Evolutionary conservation across 768 basidiomycete genomes (phyloP), one percentile per base, ranked within the genome.

Genomic region (Lactifluus hygrophoroides): DNA sequence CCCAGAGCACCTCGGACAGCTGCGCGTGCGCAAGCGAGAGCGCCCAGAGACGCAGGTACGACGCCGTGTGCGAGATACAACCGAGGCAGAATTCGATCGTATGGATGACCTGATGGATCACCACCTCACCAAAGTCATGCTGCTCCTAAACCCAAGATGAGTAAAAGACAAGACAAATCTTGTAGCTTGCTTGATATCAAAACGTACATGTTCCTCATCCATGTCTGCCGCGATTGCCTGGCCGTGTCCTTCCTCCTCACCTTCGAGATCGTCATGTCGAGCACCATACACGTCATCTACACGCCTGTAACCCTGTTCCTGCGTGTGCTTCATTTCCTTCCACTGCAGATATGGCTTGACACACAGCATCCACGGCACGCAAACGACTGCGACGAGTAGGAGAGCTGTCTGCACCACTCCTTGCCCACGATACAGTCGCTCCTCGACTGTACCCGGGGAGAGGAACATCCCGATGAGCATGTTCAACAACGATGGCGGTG

Each of bases 21-120:
- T 98, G 96, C 19, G 96, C 93, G 74, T 99, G 96, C 11, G 96
- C 96, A 51, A 99, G 81, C 25, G 96, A 99, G 7, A 99, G 81
- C 19, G 96, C 96, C 95, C 95, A 98, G 38, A 99, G 78, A 69
- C 95, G 88, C 48, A 93, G 81, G 72, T 90, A 91, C 16, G 89
- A 92, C 13, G 91, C 91, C 1, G 95, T 98, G 72, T 97, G 95
- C 63, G 95, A 98, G 67, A 97, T 97, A 72, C 95, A 97, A 7
- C 95, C 96, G 34, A 99, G 83, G 70, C 96, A 99, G 74, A 98
- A 99, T 75, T 99, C 96, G 72, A 99, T 97, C 25, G 94, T 95
- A 73, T 98, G 96, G 68, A 99, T 99, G 61, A 96, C 78, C 72
- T 99, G 96, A 73, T 99, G 95, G 59, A 98, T 90, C 23, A 96